Evolutionary conservation across 2,329 filamentous ascomycete species (phyloP).

Genomic region (Cordyceps pruinosa): DNA sequence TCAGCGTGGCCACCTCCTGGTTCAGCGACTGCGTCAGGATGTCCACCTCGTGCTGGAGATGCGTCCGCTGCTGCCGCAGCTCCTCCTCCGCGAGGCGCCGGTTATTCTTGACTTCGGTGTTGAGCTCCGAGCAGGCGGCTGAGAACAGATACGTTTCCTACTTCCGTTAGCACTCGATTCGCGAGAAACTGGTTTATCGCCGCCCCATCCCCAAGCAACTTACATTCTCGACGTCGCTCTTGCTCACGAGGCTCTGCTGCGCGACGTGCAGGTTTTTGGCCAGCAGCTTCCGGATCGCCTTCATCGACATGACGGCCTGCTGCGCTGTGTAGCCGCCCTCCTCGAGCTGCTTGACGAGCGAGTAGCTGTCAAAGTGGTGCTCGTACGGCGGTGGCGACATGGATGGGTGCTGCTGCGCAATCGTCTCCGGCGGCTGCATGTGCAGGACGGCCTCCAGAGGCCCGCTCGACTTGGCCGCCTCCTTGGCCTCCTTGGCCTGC

Average conservation of each 20-base stretch:
- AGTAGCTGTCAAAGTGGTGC: conserved; percentile 95
- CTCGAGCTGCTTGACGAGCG: conserved; percentile 73
- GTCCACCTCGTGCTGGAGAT: conserved; percentile 92
- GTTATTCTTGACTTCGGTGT: conserved; percentile 76
- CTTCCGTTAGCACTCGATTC: too few species aligned
- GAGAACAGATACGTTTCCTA: conserved; percentile 85
- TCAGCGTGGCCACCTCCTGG: conserved; percentile 74
- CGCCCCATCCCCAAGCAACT: too few species aligned
- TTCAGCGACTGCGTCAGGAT: conserved; percentile 78
- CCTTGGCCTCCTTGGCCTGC: conserved; percentile 26
- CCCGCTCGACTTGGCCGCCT: conserved; percentile 36
- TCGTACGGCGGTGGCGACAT: conserved; percentile 72
- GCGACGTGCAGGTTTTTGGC: conserved; percentile 76
- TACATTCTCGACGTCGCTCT: conserved; percentile 83
- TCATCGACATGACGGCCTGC: conserved; percentile 85
- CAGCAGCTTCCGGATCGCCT: conserved; percentile 73
- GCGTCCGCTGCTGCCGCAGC: conserved; percentile 73
- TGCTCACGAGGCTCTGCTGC: conserved; percentile 73
- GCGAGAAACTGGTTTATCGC: too few species aligned
- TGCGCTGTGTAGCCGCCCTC: conserved; percentile 64
- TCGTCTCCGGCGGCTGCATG: conserved; percentile 37
- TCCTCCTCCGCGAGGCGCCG: conserved; percentile 71
- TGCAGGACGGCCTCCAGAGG: conserved; percentile 46
- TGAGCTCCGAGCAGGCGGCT: conserved; percentile 86
- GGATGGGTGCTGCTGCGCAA: conserved; percentile 51